Evolutionary conservation across 2,329 filamentous ascomycete species (phyloP).

Genomic region (Chalaropsis ovoidea): DNA sequence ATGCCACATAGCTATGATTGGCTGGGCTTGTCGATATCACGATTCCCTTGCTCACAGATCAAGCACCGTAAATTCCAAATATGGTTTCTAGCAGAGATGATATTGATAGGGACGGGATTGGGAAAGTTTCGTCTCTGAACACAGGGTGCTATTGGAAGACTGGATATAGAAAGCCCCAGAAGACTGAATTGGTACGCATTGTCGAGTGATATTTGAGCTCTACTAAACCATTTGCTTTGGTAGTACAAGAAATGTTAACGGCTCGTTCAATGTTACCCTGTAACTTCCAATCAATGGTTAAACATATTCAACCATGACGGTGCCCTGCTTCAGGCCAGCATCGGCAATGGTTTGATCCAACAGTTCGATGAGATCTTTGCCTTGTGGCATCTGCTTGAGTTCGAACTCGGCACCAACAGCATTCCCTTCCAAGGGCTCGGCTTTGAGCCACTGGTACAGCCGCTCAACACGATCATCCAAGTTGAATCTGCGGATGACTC

Average conservation of each 20-base stretch:
- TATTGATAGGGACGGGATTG: neutral
- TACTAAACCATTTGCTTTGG: neutral
- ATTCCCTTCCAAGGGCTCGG: constrained; percentile 62
- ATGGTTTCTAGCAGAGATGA: neutral
- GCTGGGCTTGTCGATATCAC: neutral
- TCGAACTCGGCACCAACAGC: constrained; percentile 74
- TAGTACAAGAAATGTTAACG: neutral
- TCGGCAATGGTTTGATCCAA: constrained; percentile 67
- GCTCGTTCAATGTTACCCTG: neutral
- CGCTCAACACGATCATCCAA: constrained; percentile 65
- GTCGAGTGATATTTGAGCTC: neutral
- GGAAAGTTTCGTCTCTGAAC: neutral
- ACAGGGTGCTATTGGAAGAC: no score
- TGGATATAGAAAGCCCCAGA: no score
- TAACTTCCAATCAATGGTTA: constrained; percentile 34
- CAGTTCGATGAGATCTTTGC: constrained; percentile 69
- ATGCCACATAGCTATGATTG: neutral
- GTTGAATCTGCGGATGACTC: constrained; percentile 77
- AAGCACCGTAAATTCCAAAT: neutral
- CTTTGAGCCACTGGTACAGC: constrained; percentile 95
- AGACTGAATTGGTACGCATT: no score
- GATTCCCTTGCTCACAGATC: neutral
- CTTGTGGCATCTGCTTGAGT: constrained; percentile 66
- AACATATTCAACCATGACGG: constrained; percentile 87
- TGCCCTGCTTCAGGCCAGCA: constrained; percentile 80